Evolutionary conservation across 495 filamentous ascomycete genomes (phyloP).

Genomic region (Podospora conica): DNA sequence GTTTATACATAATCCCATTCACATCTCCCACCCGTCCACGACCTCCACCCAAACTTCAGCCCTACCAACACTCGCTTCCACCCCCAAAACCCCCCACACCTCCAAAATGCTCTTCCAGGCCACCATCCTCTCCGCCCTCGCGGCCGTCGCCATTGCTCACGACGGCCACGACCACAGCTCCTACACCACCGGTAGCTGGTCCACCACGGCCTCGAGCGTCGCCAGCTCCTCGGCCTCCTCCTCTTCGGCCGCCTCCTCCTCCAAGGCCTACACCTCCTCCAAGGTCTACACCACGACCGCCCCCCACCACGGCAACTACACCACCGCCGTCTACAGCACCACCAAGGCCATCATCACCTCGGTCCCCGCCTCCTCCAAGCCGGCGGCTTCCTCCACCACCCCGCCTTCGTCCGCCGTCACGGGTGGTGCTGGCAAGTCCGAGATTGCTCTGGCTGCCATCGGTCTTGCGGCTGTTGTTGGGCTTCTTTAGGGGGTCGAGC

Average conservation of each 20-base stretch:
- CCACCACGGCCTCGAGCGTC: slow-evolving; percentile 25
- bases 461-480: slow-evolving; percentile 29
- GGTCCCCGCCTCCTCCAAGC: neutral
- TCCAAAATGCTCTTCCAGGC: slow-evolving; percentile 25
- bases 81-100: neutral
- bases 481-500: slow-evolving; percentile 29
- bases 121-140: slow-evolving; percentile 21
- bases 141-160: slow-evolving; percentile 13
- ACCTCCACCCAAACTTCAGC: neutral
- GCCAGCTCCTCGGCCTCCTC: slow-evolving; percentile 15
- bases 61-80: neutral
- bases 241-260: slow-evolving; percentile 29
- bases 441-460: slow-evolving; percentile 16
- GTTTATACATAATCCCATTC: neutral
- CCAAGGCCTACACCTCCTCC: slow-evolving; percentile 36
- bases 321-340: slow-evolving; percentile 44
- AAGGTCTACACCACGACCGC: slow-evolving; percentile 9
- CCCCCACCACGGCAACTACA: slow-evolving; percentile 30
- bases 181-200: slow-evolving; percentile 39
- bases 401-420: neutral
- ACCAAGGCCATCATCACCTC: slow-evolving; percentile 3
- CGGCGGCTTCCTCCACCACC: neutral
- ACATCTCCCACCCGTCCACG: neutral
- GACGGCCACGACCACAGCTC: neutral
- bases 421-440: slow-evolving; percentile 1